Percentiles rank a stretch among this genome's conserved stretches.
Evolutionary conservation across 441 rosid genomes (phyloP).

Genomic region (Populus hybrid): DNA sequence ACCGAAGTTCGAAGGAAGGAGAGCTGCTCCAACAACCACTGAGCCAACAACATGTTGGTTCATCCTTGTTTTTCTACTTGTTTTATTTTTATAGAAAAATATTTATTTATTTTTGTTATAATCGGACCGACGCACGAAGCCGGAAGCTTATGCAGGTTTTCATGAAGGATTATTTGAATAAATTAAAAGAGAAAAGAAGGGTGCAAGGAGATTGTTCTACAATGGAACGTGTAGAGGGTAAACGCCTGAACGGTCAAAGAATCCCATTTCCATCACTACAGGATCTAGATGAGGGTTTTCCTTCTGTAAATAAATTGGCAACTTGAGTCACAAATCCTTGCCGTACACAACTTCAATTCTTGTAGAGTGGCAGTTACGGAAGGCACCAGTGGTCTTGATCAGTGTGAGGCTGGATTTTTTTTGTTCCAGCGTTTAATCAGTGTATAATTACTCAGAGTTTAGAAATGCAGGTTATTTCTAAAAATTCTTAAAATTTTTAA

Average conservation of each 20-base stretch:
- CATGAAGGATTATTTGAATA: background rate
- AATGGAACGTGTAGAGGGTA: background rate
- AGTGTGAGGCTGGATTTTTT: background rate
- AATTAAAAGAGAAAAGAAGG: background rate
- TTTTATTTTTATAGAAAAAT: no score
- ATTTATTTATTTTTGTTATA: no score
- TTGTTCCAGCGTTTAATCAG: no score
- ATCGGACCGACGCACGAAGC: no score
- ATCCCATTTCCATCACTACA: background rate
- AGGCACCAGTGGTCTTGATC: background rate
- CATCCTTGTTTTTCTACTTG: no score
- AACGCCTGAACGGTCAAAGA: background rate
- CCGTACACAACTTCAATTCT: conserved; percentile 28
- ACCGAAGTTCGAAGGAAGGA: no score
- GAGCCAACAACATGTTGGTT: no score
- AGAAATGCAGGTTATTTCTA: no score
- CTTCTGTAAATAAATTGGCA: background rate
- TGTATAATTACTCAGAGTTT: no score
- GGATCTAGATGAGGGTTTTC: background rate
- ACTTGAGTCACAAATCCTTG: conserved; percentile 21
- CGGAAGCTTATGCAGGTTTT: background rate
- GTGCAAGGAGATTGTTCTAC: background rate
- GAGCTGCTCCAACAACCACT: no score
- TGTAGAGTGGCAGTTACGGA: conserved; percentile 9
- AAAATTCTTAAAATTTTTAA: no score